Percentiles rank a stretch among this genome's conserved stretches.
Evolutionary conservation across 495 filamentous ascomycete genomes (phyloP).

Genomic region (Aspergillus saccharolyticus): DNA sequence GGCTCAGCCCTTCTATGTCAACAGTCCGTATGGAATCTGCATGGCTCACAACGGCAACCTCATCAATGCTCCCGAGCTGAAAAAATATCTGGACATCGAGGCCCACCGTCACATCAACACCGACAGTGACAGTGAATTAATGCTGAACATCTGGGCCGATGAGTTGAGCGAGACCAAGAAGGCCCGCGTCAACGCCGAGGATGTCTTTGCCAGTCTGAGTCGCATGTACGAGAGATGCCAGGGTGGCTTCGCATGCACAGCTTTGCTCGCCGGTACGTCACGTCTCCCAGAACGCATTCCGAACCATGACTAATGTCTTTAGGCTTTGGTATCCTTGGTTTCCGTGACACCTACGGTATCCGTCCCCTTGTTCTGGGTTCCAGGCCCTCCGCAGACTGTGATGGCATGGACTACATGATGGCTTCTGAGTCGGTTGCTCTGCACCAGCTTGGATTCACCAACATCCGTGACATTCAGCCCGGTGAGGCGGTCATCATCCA

Average conservation of each 20-base stretch:
- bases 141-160: constrained; percentile 92
- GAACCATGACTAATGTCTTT: constrained; percentile 12
- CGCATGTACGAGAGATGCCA: constrained; percentile 73
- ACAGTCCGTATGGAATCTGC: constrained; percentile 76
- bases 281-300: background rate
- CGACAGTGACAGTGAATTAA: constrained; percentile 88
- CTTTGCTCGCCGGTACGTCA: constrained; percentile 77
- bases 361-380: constrained; percentile 82
- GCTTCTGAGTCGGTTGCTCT: constrained; percentile 94
- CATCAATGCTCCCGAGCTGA: constrained; percentile 83
- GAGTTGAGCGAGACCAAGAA: constrained; percentile 95
- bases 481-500: constrained; percentile 92
- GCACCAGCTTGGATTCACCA: constrained; percentile 75
- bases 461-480: constrained; percentile 79
- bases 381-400: constrained; percentile 58
- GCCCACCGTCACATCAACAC: constrained; percentile 97
- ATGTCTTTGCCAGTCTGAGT: constrained; percentile 74
- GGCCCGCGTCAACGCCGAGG: constrained; percentile 85
- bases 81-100: constrained; percentile 74
- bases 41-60: constrained; percentile 84
- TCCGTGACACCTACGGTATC: constrained; percentile 86
- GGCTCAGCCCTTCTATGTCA: constrained; percentile 81
- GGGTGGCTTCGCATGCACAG: constrained; percentile 83
- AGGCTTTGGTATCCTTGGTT: constrained; percentile 84
- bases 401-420: constrained; percentile 90